Base-by-base conservation (phyloP, 2,329 filamentous ascomycete genomes). In the Phialocephala subalpina region DNA sequence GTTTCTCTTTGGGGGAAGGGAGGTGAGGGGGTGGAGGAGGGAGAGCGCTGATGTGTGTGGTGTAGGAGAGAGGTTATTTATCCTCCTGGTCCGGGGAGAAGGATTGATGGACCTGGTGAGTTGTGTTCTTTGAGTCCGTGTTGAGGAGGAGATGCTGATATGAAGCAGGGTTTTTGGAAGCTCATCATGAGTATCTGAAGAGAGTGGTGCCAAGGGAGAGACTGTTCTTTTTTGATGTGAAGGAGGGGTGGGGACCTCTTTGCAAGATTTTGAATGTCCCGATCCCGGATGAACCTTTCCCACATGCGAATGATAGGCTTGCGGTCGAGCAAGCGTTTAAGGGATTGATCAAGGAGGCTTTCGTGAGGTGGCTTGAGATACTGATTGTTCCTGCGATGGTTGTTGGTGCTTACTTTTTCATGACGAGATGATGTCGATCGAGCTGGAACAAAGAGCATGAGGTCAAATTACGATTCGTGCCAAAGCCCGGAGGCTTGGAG, bases 161-260 rank as follows among this genome's bases (percentile, higher is more conserved):
- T 36, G 53, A 3, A 33, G 2, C 22, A 67, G 68, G 64, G 47
- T 58, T 62, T 20, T 55, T 70, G 9, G 49, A 49, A 3, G 20
- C n/a, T 9, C 55, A 60, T 8, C 11, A 47, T 8, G 56, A 63
- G 16, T 59, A 57, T 6, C 4, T 71, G 7, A 57, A 47, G 18
- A 45, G 58, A 3, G 49, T 65, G 1, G 62, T 64, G 4, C 65
- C 64, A 36, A 25, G 33, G 7, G 57, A 68, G 12, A 65, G 60
- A 57, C 45, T 68, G 1, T 42, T 53, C 47, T 67, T 66, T 36
- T 69, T 67, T 52, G 42, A 64, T 53, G 59, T 69, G 11, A 67
- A 68, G 42, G 65, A 71, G 8, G 78, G 77, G 0, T 80, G 78
- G 78, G 75, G 63, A 22, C 76, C 77, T 14, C 60, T 80, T 6